Evolutionary conservation across 768 basidiomycete genomes (phyloP), one percentile per base, ranked within the genome.

Genomic region (Russula griseocarnosa): DNA sequence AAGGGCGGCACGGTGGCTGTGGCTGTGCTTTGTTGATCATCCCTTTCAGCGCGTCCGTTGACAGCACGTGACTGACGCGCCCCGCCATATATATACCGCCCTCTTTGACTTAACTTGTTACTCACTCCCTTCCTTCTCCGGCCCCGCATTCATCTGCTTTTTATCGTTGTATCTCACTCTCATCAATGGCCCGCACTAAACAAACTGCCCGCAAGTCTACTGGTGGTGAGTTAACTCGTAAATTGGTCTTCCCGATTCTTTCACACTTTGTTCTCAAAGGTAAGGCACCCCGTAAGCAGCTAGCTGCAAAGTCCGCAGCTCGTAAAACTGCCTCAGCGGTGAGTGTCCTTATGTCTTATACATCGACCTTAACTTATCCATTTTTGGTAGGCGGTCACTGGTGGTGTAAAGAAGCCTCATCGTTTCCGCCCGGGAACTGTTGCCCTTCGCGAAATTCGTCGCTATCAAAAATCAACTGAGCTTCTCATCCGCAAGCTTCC

Each of bases 341-440:
- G 52, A 32, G 62, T 38, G 51, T 40, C 40, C n/a, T 13, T 65
- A 40, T 5, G 0, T 1, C 20, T 11, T 13, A n/a, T n/a, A n/a
- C n/a, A n/a, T n/a, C n/a, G n/a, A n/a, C n/a, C 81, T 73, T 81
- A 83, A 58, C 79, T 85, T 51, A 81, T 28, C n/a, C 36, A 24
- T 3, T 10, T 32, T 55, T 30, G 3, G 40, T 77, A 86, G 77
- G 74, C 85, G 73, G 81, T 86, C 61, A 85, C 92, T 68, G 92
- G 93, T 78, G 94, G 93, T 82, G 92, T 95, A 66, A 95, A 95
- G 88, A 94, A 94, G 83, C 92, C 93, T 63, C 92, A 94, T 83
- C 82, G 92, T 63, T 94, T 92, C 83, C 80, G 87, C 72, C 87
- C 87, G 11, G 87, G 93, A 77, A 95, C 93, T 56, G 93, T 95